Evolutionary conservation across 2,329 filamentous ascomycete species (phyloP).

Genomic region (Macrophomina pseudophaseolina): DNA sequence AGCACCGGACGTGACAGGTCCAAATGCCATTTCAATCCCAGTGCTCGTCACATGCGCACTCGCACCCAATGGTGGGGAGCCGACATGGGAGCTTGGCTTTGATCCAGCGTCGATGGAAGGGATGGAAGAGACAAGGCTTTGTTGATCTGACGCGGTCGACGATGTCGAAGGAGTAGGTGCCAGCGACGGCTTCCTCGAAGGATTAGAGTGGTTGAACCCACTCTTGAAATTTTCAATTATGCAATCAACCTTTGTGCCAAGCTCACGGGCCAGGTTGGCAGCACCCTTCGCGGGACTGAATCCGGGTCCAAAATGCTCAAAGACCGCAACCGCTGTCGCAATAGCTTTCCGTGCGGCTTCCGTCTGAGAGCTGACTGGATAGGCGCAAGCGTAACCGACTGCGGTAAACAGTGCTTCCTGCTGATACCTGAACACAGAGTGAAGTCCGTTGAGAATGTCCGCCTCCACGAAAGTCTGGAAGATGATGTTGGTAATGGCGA

Average conservation of each 20-base stretch:
- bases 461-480: constrained; percentile 31
- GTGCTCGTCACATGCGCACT: not conserved
- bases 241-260: not conserved
- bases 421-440: constrained; percentile 51
- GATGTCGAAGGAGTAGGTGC: not conserved
- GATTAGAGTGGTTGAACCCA: not conserved
- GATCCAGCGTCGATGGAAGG: not conserved
- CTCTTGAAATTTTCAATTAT: not conserved
- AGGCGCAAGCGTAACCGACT: constrained; percentile 48
- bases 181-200: not conserved
- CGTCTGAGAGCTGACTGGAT: constrained; percentile 40
- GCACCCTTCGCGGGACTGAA: not conserved
- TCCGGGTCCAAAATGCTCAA: not conserved
- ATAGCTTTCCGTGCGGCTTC: not conserved
- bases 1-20: not conserved
- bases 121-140: not conserved
- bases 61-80: not conserved
- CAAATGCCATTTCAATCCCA: not conserved
- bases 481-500: constrained; percentile 32
- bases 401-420: constrained; percentile 51
- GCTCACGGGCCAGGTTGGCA: not conserved
- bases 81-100: not conserved
- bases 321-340: not conserved
- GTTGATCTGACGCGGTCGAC: not conserved
- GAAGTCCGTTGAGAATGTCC: constrained; percentile 38